A percentile compares a stretch with the other conserved stretches of the same genome.
Evolutionary conservation across 2,329 filamentous ascomycete genomes (phyloP).

Genomic region (Apiospora marii): DNA sequence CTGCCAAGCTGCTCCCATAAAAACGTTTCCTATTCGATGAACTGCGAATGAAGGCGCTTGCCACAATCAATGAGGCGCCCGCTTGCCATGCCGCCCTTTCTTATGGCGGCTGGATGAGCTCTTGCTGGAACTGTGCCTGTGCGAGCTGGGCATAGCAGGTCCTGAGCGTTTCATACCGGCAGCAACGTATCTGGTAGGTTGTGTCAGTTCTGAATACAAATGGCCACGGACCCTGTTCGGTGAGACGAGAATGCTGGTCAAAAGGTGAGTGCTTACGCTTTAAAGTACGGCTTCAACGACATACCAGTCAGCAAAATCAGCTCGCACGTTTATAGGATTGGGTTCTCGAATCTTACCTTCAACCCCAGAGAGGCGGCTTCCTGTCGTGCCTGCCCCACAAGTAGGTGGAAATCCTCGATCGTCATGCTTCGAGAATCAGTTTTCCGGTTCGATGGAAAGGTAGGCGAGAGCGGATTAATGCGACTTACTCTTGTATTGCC

Average conservation of each 20-base stretch:
- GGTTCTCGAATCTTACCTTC: slow-evolving; percentile 56
- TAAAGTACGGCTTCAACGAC: slow-evolving; percentile 24
- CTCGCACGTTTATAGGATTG: neutral
- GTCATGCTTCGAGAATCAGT: slow-evolving; percentile 49
- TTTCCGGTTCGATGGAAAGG: slow-evolving; percentile 25
- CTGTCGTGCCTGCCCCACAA: slow-evolving; percentile 56
- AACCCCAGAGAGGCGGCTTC: slow-evolving; percentile 62
- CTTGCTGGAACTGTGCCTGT: slow-evolving; percentile 9
- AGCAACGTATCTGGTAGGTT: neutral
- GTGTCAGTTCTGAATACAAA: neutral
- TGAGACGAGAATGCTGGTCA: neutral
- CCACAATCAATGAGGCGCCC: neutral
- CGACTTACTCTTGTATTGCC: slow-evolving; percentile 53
- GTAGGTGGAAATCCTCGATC: slow-evolving; percentile 62
- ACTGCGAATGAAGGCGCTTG: neutral
- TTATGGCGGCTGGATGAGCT: neutral
- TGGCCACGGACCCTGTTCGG: neutral
- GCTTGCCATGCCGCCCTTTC: slow-evolving; percentile 6
- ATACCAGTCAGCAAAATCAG: neutral
- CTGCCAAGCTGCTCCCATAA: neutral
- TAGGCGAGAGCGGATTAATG: slow-evolving; percentile 2
- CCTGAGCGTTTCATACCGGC: slow-evolving; percentile 11
- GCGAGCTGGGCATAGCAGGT: neutral
- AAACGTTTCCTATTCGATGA: neutral
- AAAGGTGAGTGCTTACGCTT: slow-evolving; percentile 14